Evolutionary conservation across 176 grass and related monocot genomes (phyloP).

Genomic region (Ananas comosus): DNA sequence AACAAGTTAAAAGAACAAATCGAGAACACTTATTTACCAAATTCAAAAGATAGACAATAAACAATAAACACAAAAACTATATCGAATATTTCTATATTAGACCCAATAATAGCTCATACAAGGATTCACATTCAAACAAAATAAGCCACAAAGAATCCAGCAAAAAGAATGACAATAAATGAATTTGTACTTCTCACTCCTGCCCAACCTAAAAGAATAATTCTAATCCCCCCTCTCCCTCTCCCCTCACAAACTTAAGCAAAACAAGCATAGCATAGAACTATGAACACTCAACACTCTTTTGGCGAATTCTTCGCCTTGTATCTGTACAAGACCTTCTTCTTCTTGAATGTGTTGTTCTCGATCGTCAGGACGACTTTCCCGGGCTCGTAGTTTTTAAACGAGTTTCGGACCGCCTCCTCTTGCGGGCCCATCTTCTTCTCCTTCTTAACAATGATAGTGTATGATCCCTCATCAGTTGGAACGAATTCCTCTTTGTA

Average conservation of each 20-base stretch:
- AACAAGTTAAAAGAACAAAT: too few relatives aligned
- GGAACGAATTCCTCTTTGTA: slow-evolving; percentile 98
- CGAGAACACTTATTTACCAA: too few relatives aligned
- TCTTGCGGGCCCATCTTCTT: slow-evolving; percentile 56
- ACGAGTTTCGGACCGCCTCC: slow-evolving; percentile 67
- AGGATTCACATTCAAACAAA: neutral
- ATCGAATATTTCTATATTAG: too few relatives aligned
- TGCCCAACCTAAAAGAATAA: slow-evolving; percentile 11
- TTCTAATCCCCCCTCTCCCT: neutral
- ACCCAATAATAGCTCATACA: neutral
- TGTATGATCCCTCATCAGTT: slow-evolving; percentile 71
- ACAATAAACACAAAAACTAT: too few relatives aligned
- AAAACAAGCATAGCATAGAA: neutral
- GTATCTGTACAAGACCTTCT: slow-evolving; percentile 73
- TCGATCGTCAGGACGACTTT: slow-evolving; percentile 78
- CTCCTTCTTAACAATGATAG: slow-evolving; percentile 66
- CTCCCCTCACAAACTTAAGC: slow-evolving; percentile 13
- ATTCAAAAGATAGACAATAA: too few relatives aligned
- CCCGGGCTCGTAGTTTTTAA: slow-evolving; percentile 57
- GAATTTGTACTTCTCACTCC: neutral
- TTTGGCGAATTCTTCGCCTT: slow-evolving; percentile 49
- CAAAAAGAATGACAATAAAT: neutral
- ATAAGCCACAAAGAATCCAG: neutral
- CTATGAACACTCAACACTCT: slow-evolving; percentile 18
- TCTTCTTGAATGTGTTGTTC: slow-evolving; percentile 58